Evolutionary conservation across 768 basidiomycete species (phyloP), one percentile per base, ranked within the genome.

Genomic region (Phaffia australis): DNA sequence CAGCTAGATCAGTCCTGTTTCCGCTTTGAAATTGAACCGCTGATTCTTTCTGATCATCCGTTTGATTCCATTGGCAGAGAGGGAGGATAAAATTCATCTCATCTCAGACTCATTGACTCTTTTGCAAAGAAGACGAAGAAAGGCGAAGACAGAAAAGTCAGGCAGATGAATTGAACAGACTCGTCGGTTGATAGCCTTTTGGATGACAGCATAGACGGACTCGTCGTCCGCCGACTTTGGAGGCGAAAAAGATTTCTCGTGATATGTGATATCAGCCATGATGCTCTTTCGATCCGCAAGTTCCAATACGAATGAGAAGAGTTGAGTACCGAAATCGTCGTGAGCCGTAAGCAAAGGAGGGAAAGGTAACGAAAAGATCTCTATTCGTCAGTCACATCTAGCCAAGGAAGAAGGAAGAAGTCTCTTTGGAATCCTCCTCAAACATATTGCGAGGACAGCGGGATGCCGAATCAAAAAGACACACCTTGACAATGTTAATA

Each of bases 241-340:
- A 16, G 66, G 66, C 14, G 60, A 62, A 32, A 30, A 55, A 1
- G 66, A 61, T 30, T 67, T 60, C 23, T 67, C 66, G 27, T 56
- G 47, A 48, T 62, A 62, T n/a, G 51, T 67, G 60, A 67, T 50
- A 56, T 67, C 66, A 14, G 66, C 66, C 25, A 62, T 25, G 7
- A 67, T 46, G 42, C 47, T 49, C 66, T 67, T 8, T 8, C 8
- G 48, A 25, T 8, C 18, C 57, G 27, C 11, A 23, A 25, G 27
- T 32, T 16, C 23, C 8, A 47, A 21, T 25, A n/a, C n/a, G 54
- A 56, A 47, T 19, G 32, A 49, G 2, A 47, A 23, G 29, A 49
- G 32, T n/a, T n/a, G 5, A 21, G 46, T 25, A 3, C 35, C n/a
- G 15, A 21, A 19, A 27, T 30, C 19, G 3, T 46, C n/a, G 23